A percentile compares a stretch with the other conserved stretches of the same genome.
Conservation (phyloP, 2,329 filamentous ascomycete genomes). For the Tricladium varicosporioides region DNA sequence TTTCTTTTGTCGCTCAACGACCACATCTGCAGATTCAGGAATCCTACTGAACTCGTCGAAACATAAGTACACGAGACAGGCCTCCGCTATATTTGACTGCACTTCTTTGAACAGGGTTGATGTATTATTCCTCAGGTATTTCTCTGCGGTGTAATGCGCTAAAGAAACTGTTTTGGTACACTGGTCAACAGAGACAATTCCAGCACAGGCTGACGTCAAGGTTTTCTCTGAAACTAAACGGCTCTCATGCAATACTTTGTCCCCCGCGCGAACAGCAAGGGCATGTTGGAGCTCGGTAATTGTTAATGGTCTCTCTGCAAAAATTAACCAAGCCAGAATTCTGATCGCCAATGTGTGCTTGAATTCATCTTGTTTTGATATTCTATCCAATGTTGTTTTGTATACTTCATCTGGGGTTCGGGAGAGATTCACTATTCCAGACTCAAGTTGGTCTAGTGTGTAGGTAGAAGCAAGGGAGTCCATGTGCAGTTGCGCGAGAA, state of each 20-base stretch:
- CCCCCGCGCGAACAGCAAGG: background rate
- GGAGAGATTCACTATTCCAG: background rate
- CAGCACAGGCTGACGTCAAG: background rate
- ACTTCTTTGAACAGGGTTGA: background rate
- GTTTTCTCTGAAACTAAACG: background rate
- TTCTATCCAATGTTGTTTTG: background rate
- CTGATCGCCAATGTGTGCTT: background rate
- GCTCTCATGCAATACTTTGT: background rate
- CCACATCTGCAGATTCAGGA: background rate
- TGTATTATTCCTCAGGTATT: background rate
- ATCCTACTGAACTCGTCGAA: background rate
- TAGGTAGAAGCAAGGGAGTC: background rate
- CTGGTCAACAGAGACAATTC: background rate
- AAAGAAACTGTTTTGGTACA: background rate
- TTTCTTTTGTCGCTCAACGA: background rate
- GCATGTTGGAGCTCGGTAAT: background rate
- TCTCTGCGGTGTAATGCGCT: background rate
- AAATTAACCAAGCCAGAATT: slow-evolving; percentile 1
- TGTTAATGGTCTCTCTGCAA: background rate
- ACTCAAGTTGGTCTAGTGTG: background rate
- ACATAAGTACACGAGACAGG: background rate
- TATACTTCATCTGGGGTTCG: background rate
- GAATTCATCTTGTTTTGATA: background rate
- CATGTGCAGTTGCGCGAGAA: background rate
- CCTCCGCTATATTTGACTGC: background rate